Percentiles rank a stretch among this genome's conserved stretches.
phyloP scores from a whole-genome alignment of 2,329 filamentous ascomycete species.

The Cytospora piceicola region DNA sequence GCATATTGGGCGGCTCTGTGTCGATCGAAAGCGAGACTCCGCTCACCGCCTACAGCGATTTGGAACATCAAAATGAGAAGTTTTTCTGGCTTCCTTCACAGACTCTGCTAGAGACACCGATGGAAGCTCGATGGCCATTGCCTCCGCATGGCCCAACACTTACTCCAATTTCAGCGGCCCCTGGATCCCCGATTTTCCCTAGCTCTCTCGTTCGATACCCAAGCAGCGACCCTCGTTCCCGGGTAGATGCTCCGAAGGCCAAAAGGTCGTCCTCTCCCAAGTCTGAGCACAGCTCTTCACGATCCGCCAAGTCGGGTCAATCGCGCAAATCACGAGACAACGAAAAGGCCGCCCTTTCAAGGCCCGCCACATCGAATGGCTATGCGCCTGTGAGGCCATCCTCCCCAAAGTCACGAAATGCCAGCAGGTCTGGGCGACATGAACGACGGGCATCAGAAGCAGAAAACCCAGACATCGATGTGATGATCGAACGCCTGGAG shows the following conservation, averaged over 20 bases:
- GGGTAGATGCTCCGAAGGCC: neutral
- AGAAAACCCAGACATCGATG: conserved; percentile 3
- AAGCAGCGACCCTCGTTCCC: neutral
- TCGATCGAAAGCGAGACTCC: conserved; percentile 19
- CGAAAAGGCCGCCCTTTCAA: neutral
- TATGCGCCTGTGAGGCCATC: conserved; percentile 12
- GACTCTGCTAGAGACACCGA: neutral
- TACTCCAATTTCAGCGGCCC: neutral
- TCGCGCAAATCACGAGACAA: neutral
- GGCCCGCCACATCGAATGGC: neutral
- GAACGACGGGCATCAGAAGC: conserved; percentile 8
- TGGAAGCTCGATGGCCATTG: conserved; percentile 25
- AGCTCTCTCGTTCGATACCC: neutral
- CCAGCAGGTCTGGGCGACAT: conserved; percentile 14
- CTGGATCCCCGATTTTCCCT: neutral
- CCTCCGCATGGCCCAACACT: conserved; percentile 26
- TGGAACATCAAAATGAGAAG: conserved; percentile 29
- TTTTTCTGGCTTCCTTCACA: conserved; percentile 35
- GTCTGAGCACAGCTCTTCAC: neutral
- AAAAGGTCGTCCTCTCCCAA: neutral
- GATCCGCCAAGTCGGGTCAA: neutral
- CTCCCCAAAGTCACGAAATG: conserved; percentile 25
- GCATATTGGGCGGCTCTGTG: conserved; percentile 33
- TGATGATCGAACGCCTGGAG: conserved; percentile 5
- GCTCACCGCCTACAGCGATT: conserved; percentile 29